Base-by-base conservation (phyloP, 106 monocot genomes). In the Ottelia alismoides region DNA sequence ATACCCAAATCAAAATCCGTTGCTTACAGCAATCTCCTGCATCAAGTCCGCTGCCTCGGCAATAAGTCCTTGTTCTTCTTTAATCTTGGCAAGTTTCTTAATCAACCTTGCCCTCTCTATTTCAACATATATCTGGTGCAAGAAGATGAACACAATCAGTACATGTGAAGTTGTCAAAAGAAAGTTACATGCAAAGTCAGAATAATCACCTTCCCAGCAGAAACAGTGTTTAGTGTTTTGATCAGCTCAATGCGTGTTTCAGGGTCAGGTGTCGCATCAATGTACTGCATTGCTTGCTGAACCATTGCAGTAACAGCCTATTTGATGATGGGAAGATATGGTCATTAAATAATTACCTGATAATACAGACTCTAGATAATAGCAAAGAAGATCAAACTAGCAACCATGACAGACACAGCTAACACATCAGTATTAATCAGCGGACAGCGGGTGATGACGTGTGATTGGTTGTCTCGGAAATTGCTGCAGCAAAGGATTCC, bases 191-290 rank as follows among this genome's bases (percentile, higher is more conserved):
- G 28, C 29, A 22, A 24, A 55, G n/a, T n/a, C n/a, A n/a, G n/a
- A n/a, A n/a, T n/a, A n/a, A n/a, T n/a, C 30, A 90, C 96, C 85
- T 98, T 98, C 43, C 96, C 96, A 65, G 96, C 82, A 67, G 96
- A 85, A n/a, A 98, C 82, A 72, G 56, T 90, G 57, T 90, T 98
- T 52, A 98, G 66, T 54, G 96, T 80, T 67, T 98, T 89, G 76
- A 98, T 98, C 21, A 98, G 60, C 50, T 98, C 96, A 48, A 90
- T 67, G n/a, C 79, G 74, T 17, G 82, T 70, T 53, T 92, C 92
- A 69, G 83, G 11, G 60, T 87, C 86, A 55, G 92, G 92, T 26
- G 92, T 83, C 40, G 76, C 70, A 48, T 92, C 86, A 58, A 92
- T 92, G 53, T 92, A 92, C 25, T 83, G 76, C 86, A 92, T 92